Base-by-base conservation (phyloP, 768 basidiomycete genomes). In the Clitopilus hobsonii region DNA sequence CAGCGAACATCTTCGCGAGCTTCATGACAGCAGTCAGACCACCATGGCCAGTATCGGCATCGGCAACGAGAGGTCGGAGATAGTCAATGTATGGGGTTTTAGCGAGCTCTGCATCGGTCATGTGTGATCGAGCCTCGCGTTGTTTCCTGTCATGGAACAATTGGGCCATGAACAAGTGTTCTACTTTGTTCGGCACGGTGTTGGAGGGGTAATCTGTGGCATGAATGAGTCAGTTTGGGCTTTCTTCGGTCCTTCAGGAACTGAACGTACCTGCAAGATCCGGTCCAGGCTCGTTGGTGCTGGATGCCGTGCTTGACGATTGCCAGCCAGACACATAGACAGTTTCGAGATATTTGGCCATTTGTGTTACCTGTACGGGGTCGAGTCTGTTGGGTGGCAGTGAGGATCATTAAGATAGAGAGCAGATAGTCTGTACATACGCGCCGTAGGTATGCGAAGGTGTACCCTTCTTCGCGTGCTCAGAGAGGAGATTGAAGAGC, bases 81-180 rank as follows among this genome's bases (percentile, higher is more conserved):
- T 96, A 96, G 72, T 98, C 95, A 62, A 96, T 74, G 55, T 68
- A 68, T 0, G 89, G 88, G 0, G 87, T 85, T 60, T 80, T 76
- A 2, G 83, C 78, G 54, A 90, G 85, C 66, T 93, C 84, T 24
- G 79, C 76, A 13, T 89, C 85, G 23, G 86, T 75, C 75, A 95
- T 68, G 58, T 65, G 75, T 0, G 88, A 83, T 22, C 93, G 89
- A 6, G 76, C 82, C 67, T 94, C 90, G 53, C 84, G 86, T 69
- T 98, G 96, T 71, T 97, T 98, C 60, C 96, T 88, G 74, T 99
- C 97, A 69, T 99, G 97, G 86, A 98, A 98, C 38, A 98, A 85
- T 69, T 98, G 97, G 0, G 97, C 96, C 80, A 89, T 83, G 83
- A 98, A 98, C 52, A 98, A 80, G 60, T 98, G 97, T 69, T 98